Base-by-base conservation (phyloP, 2,329 filamentous ascomycete species). In the Magnaporthales sp. region DNA sequence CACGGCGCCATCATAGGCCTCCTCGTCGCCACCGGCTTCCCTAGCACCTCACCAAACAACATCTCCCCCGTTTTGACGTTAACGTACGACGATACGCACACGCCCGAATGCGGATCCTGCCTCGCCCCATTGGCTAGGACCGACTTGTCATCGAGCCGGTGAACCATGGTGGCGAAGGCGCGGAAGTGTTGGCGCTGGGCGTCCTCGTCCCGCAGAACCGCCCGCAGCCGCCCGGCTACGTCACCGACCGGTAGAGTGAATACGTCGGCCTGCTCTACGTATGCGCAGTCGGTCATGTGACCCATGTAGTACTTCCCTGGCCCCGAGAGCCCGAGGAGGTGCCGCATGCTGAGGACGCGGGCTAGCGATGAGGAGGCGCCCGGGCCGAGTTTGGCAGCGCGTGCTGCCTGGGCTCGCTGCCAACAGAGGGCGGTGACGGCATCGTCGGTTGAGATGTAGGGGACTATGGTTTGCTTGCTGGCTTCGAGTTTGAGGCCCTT, bases 1-100 rank as follows among this genome's bases (percentile, higher is more conserved):
- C 80, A 69, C 0, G 79, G 77, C 0, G 71, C 70, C 66, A 86
- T 84, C 1, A 70, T 67, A 3, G 84, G 84, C 63, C 84, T 74
- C 0, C 83, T 74, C 24, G 86, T 83, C 0, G 75, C 76, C 66
- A 78, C 78, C 0, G 84, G 81, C 24, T 69, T 74, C 0, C 83
- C 83, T 2, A 86, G 69, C 0, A 77, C 79, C 1, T 79, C 68
- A 0, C 76, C 75, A 67, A 87, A 86, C 61, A 84, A 80, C 6
- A 81, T 72, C 0, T 77, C 72, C 68, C 81, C 82, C 32, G 46
- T 76, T 3, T 78, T 72, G 2, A 83, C 71, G 65, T 82, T 81
- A 0, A 78, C 77, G 84, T 84, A 87, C 0, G 83, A 86, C 67
- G 81, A 85, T 6, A 87, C 68, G 76, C 81, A 80, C 3, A 86